A percentile compares a stretch with the other conserved stretches of the same genome.
phyloP scores from a whole-genome alignment of 768 basidiomycete genomes.

The Mycena latifolia region DNA sequence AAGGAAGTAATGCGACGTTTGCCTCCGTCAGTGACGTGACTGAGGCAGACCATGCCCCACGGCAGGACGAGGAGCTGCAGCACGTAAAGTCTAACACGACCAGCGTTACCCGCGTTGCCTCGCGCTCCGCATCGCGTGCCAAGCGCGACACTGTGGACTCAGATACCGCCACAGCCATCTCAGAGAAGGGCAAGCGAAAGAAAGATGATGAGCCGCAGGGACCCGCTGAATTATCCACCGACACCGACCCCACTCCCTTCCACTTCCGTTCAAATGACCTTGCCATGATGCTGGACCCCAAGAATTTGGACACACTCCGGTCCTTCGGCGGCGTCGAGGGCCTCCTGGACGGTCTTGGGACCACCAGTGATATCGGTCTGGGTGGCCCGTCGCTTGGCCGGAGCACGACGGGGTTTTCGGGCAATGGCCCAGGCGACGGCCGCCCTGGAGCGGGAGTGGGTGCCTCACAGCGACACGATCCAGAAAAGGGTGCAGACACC shows the following conservation, averaged over 20 bases:
- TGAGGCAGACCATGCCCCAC: conserved; percentile 57
- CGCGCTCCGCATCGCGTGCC: conserved; percentile 37
- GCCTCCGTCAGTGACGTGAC: conserved; percentile 59
- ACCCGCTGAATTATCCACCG: conserved; percentile 52
- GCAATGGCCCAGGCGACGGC: conserved; percentile 37
- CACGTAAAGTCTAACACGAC: conserved; percentile 55
- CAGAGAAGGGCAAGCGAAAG: conserved; percentile 34
- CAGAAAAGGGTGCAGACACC: conserved; percentile 37
- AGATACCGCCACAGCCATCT: conserved; percentile 26
- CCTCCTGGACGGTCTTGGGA: conserved; percentile 81
- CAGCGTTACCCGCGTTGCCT: conserved; percentile 49
- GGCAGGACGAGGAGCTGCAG: conserved; percentile 45
- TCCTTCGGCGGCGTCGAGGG: conserved; percentile 78
- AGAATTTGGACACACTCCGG: conserved; percentile 75
- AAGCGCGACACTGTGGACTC: conserved; percentile 37
- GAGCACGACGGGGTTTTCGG: conserved; percentile 20
- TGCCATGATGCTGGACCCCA: conserved; percentile 92
- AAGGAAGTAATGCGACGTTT: conserved; percentile 68
- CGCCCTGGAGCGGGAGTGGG: conserved; percentile 37
- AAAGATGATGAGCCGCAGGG: conserved; percentile 38
- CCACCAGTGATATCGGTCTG: conserved; percentile 66
- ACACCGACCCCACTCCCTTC: conserved; percentile 78
- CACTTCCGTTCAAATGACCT: conserved; percentile 78
- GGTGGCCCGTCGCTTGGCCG: conserved; percentile 24
- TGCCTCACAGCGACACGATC: conserved; percentile 43